Conservation (phyloP, 345 rosid genomes). For the Eucalyptus grandis region DNA sequence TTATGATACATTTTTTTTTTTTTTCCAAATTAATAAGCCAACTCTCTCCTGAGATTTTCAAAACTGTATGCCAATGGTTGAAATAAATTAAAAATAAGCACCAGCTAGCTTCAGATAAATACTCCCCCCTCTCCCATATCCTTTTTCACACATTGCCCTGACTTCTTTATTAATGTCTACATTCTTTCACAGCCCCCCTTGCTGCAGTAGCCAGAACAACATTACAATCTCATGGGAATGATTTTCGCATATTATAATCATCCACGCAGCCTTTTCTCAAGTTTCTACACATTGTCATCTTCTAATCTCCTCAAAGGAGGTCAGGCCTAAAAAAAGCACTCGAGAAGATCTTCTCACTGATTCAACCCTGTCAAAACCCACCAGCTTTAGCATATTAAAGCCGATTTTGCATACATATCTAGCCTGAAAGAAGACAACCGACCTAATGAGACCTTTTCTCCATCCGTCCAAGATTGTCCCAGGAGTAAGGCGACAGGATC, state of each 20-base stretch:
- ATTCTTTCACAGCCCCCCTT: neutral
- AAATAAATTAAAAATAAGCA: neutral
- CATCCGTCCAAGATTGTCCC: neutral
- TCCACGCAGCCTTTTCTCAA: neutral
- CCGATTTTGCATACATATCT: neutral
- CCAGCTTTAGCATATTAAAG: neutral
- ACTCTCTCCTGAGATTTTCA: neutral
- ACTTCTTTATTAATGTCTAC: neutral
- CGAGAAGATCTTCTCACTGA: neutral
- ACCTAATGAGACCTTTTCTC: neutral
- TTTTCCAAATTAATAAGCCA: neutral
- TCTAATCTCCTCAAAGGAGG: neutral
- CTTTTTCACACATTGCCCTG: neutral
- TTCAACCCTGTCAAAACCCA: neutral
- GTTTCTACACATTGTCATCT: neutral
- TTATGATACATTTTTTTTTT: neutral
- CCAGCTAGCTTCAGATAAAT: neutral
- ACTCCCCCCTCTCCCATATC: neutral
- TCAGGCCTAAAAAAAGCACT: neutral
- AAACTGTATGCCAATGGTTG: neutral
- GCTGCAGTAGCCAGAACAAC: neutral
- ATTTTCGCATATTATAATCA: neutral
- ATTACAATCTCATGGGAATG: neutral
- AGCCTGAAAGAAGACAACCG: neutral
- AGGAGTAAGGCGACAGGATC: neutral